Evolutionary conservation across 2,329 filamentous ascomycete genomes (phyloP).

Genomic region (Colletotrichum sp.): DNA sequence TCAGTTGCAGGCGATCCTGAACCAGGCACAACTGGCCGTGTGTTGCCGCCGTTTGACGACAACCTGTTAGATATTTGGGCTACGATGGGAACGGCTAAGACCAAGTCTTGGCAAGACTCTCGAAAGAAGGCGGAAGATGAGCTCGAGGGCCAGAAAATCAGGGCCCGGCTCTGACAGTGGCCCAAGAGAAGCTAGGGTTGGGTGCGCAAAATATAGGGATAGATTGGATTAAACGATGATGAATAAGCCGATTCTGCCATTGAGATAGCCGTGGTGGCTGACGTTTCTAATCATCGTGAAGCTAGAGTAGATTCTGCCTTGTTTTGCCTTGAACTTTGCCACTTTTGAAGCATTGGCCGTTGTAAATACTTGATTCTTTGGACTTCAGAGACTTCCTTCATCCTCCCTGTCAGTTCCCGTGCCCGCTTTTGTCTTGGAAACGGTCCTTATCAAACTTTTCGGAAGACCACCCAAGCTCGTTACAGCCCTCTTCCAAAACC

Average conservation of each 20-base stretch:
- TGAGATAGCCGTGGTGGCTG: no score
- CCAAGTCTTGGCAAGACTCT: constrained; percentile 31
- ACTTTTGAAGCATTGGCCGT: not conserved
- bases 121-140: constrained; percentile 31
- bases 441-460: not conserved
- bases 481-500: not conserved
- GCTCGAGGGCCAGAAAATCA: not conserved
- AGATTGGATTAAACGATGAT: not conserved
- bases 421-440: not conserved
- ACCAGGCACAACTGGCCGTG: constrained; percentile 39
- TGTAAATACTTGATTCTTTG: not conserved
- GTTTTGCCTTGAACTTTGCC: not conserved
- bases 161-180: not conserved
- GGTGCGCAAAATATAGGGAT: not conserved
- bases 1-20: constrained; percentile 45
- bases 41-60: constrained; percentile 45
- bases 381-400: not conserved
- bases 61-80: constrained; percentile 39
- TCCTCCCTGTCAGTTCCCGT: not conserved
- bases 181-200: not conserved
- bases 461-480: not conserved
- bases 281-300: not conserved
- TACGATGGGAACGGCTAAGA: constrained; percentile 32
- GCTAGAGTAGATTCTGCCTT: not conserved
- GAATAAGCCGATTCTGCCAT: not conserved